Evolutionary conservation across 2,329 filamentous ascomycete genomes (phyloP).

Genomic region (Fusarium sulawesiense): DNA sequence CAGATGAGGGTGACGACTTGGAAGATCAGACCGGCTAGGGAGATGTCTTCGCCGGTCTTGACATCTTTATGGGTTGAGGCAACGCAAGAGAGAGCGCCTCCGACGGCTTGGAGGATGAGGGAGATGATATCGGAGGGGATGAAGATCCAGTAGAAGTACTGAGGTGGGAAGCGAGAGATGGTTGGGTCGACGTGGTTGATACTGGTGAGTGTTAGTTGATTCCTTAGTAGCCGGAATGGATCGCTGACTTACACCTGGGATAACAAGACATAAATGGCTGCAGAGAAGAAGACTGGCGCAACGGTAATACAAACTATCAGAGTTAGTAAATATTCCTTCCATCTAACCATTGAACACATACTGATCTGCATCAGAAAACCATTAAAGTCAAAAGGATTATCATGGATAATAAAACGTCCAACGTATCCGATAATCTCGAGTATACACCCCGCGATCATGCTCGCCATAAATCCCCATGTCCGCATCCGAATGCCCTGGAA

Average conservation of each 20-base stretch:
- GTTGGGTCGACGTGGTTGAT: conserved; percentile 41
- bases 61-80: conserved; percentile 49
- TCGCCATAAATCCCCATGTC: conserved; percentile 55
- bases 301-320: conserved; percentile 49
- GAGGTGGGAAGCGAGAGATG: conserved; percentile 40
- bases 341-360: conserved; percentile 48
- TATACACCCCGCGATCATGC: conserved; percentile 65
- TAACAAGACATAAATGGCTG: conserved; percentile 46
- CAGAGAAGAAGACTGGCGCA: conserved; percentile 48
- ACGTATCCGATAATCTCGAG: conserved; percentile 71
- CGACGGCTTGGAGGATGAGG: conserved; percentile 63
- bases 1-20: conserved; percentile 61
- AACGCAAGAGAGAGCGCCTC: conserved; percentile 58
- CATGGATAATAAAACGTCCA: conserved; percentile 65
- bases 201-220: conserved; percentile 10
- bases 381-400: conserved; percentile 66
- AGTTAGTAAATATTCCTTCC: conserved; percentile 2
- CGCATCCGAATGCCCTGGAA: conserved; percentile 37
- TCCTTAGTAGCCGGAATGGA: too few species aligned
- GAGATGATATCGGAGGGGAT: conserved; percentile 62
- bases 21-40: conserved; percentile 63
- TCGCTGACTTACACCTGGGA: conserved; percentile 42
- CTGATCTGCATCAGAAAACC: conserved; percentile 74
- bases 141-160: conserved; percentile 45
- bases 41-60: conserved; percentile 58